A percentile compares a stretch with the other conserved stretches of the same genome.
phyloP scores from a whole-genome alignment of 305 asterid species.

The Fraxinus greggii region DNA sequence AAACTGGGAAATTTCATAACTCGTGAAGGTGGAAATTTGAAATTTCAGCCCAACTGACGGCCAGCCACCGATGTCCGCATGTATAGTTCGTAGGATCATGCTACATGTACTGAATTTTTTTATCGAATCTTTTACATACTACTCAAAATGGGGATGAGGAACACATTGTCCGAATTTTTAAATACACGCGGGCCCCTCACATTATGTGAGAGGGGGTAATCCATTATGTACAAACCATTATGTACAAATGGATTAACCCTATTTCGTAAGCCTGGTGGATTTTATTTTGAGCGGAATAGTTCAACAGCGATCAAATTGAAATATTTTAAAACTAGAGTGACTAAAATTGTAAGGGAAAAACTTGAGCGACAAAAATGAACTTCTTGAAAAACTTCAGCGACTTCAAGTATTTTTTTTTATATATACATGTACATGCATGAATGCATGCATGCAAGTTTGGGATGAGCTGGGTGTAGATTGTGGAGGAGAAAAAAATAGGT shows the following conservation, averaged over 20 bases:
- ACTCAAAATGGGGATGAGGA: no score
- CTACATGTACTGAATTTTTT: no score
- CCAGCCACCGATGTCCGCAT: not conserved
- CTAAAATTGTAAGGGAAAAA: not conserved
- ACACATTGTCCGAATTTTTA: no score
- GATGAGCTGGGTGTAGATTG: not conserved
- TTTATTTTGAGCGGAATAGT: not conserved
- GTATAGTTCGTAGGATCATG: no score
- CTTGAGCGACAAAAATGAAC: not conserved
- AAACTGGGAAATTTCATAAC: no score
- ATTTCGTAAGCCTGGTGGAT: not conserved
- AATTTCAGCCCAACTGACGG: not conserved
- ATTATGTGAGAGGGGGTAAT: no score
- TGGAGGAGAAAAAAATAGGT: not conserved
- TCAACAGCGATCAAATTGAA: not conserved
- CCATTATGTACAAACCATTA: no score
- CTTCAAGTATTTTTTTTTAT: not conserved
- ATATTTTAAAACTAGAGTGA: not conserved
- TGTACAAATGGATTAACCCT: no score
- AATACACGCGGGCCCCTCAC: no score
- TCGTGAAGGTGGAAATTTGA: not conserved
- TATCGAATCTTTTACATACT: no score
- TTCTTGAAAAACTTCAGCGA: not conserved
- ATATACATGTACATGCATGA: constrained; percentile 17
- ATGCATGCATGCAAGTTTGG: not conserved